Percentiles rank a stretch among this genome's conserved stretches.
Evolutionary conservation across 768 basidiomycete species (phyloP).

Genomic region (Sarcodon aspratus): DNA sequence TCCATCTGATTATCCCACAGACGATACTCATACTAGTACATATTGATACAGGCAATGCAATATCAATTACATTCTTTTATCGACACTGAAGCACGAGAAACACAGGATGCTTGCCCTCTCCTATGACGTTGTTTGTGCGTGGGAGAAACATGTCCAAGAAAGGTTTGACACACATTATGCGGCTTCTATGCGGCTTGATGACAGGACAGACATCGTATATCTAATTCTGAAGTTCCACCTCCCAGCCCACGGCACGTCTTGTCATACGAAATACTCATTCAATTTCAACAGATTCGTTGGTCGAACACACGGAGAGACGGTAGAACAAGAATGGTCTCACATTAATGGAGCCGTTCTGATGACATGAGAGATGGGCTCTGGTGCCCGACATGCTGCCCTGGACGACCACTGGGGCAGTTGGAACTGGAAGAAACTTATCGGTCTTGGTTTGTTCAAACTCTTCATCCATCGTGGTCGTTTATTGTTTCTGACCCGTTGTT

Average conservation of each 20-base stretch:
- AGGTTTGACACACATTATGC: constrained; percentile 1
- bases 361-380: constrained; percentile 8
- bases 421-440: constrained; percentile 17
- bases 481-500: constrained; percentile 24
- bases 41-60: constrained; percentile 8
- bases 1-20: too few relatives aligned
- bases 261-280: constrained; percentile 19
- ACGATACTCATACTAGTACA: neutral
- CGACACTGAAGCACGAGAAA: neutral
- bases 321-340: constrained; percentile 11
- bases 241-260: constrained; percentile 18
- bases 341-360: constrained; percentile 3
- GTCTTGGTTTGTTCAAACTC: constrained; percentile 8
- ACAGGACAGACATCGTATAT: constrained; percentile 2
- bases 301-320: constrained; percentile 22
- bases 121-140: constrained; percentile 16
- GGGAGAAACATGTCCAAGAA: constrained; percentile 2
- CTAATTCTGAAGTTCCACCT: constrained; percentile 28
- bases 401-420: constrained; percentile 15
- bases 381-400: constrained; percentile 3
- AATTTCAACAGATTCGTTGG: constrained; percentile 17
- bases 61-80: constrained; percentile 11
- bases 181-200: too few relatives aligned
- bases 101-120: constrained; percentile 1
- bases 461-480: constrained; percentile 15